Conservation (phyloP, 2,329 filamentous ascomycete species). For the Pseudogymnoascus sp. region DNA sequence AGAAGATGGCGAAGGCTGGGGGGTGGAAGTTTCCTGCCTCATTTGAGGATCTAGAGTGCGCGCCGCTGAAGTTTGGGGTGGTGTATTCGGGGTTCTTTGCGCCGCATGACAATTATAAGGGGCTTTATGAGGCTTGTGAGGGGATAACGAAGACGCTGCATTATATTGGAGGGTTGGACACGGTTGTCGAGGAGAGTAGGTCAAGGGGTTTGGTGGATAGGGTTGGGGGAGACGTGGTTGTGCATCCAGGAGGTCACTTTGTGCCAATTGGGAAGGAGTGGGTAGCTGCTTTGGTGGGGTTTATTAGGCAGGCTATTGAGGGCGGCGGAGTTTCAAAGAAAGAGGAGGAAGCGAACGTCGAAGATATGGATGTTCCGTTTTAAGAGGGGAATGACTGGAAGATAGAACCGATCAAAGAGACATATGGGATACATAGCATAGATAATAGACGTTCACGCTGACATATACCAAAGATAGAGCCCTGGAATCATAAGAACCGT, state of each 20-base stretch:
- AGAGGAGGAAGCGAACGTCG: conserved; percentile 46
- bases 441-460: conserved; percentile 9
- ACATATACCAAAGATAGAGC: conserved; percentile 13
- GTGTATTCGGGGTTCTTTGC: conserved; percentile 72
- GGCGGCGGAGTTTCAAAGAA: conserved; percentile 19
- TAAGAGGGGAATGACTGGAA: conserved; percentile 20
- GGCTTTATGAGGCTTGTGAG: conserved; percentile 60
- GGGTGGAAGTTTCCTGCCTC: conserved; percentile 43
- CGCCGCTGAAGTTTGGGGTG: conserved; percentile 60
- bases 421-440: background rate
- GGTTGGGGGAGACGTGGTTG: conserved; percentile 47
- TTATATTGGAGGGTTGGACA: conserved; percentile 75
- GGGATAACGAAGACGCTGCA: conserved; percentile 73
- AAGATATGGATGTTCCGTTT: conserved; percentile 63
- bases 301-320: conserved; percentile 44
- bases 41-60: conserved; percentile 35
- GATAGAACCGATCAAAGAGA: background rate
- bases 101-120: conserved; percentile 50
- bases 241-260: conserved; percentile 79
- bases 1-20: conserved; percentile 38
- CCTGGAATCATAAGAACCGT: conserved; percentile 18
- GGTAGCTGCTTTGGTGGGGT: conserved; percentile 65
- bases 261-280: conserved; percentile 77
- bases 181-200: conserved; percentile 72
- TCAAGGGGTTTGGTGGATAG: conserved; percentile 58